These are phyloP conservation scores for Boletus subparvulus DNA, from an alignment of 768 basidiomycete species.

Conservation along the genomic window DNA sequence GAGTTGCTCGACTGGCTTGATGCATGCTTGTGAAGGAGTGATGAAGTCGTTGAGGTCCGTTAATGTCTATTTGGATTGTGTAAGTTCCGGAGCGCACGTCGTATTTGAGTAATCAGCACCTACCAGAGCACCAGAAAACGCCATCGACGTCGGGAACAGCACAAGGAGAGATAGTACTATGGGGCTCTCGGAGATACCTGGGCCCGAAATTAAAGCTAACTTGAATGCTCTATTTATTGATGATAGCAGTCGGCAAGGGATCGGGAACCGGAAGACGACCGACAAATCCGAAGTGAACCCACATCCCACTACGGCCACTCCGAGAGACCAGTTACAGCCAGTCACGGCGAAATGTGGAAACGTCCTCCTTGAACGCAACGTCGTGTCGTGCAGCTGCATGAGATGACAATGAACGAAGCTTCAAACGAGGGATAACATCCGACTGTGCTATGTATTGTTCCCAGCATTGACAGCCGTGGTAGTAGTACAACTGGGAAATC, in stretches of 20 bases:
- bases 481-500: too few species aligned
- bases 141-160: conserved; percentile 48
- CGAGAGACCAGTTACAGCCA: too few species aligned
- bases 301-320: too few species aligned
- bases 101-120: conserved; percentile 20
- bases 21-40: conserved; percentile 93
- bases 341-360: too few species aligned
- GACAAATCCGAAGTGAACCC: neutral
- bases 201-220: neutral
- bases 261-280: neutral
- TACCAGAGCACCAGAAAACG: conserved; percentile 85
- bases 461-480: too few species aligned
- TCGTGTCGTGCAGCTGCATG: too few species aligned
- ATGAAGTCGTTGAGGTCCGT: conserved; percentile 98
- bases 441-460: too few species aligned
- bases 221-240: neutral
- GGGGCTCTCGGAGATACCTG: neutral
- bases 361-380: too few species aligned
- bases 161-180: neutral
- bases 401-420: too few species aligned
- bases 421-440: too few species aligned
- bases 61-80: conserved; percentile 56
- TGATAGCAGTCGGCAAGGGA: neutral
- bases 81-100: conserved; percentile 6
- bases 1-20: conserved; percentile 81